phyloP scores from a whole-genome alignment of 805 yeast genomes.

The Teunomyces gatunensis region DNA sequence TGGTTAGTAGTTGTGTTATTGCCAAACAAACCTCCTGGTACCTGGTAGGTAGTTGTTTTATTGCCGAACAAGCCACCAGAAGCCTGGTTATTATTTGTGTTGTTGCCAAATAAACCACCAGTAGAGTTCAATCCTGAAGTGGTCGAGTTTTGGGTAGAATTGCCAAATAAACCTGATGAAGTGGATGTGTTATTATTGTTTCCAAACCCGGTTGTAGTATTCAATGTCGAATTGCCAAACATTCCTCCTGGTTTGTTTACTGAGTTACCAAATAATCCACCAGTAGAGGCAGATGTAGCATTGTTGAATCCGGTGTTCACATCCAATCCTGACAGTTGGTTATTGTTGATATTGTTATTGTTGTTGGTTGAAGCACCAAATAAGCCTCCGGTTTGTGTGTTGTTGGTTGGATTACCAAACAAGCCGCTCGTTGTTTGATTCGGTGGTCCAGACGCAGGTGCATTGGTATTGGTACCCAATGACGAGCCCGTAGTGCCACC shows the following conservation, averaged over 20 bases:
- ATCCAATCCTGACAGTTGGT: conserved; percentile 6
- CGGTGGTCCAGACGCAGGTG: conserved; percentile 17
- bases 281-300: conserved; percentile 7
- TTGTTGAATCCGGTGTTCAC: conserved; percentile 1
- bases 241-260: conserved; percentile 10
- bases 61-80: conserved; percentile 19
- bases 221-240: conserved; percentile 16
- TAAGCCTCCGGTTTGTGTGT: conserved; percentile 3
- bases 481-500: conserved; percentile 13
- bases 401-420: conserved; percentile 5
- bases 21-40: conserved; percentile 17
- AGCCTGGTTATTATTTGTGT: conserved; percentile 1
- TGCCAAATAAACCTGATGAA: neutral
- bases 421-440: conserved; percentile 9
- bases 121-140: too few relatives aligned
- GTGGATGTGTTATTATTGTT: neutral
- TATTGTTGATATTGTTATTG: neutral
- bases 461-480: conserved; percentile 9
- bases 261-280: conserved; percentile 23
- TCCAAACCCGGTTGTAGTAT: neutral
- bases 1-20: conserved; percentile 9
- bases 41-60: conserved; percentile 3
- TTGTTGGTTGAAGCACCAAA: neutral
- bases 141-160: too few relatives aligned
- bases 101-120: conserved; percentile 15